These are phyloP conservation scores for Mucuna pruriens DNA, from an alignment of 306 rosid genomes.

Conservation along the genomic window DNA sequence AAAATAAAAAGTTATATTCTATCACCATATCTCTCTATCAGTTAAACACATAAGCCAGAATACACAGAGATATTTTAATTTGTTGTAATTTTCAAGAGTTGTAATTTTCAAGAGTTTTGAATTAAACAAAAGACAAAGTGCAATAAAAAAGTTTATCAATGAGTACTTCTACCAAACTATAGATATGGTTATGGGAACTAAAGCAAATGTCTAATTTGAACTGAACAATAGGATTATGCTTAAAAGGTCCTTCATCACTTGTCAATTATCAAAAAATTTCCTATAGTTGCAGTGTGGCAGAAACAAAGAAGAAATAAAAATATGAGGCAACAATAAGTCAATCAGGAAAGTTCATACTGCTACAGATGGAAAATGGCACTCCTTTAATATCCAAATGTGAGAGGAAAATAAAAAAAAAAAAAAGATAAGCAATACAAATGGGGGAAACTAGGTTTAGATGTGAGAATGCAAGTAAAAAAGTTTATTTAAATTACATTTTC, in stretches of 20 bases:
- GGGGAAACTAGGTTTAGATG: conserved; percentile 17
- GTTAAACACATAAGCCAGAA: background rate
- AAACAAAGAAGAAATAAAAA: conserved; percentile 15
- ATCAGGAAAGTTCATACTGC: background rate
- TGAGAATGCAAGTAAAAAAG: conserved; percentile 29
- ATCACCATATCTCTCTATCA: background rate
- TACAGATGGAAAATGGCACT: background rate
- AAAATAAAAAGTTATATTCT: background rate
- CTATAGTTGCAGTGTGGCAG: background rate
- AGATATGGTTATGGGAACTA: conserved; percentile 10
- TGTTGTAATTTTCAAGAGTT: background rate
- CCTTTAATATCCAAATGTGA: background rate
- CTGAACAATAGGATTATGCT: background rate
- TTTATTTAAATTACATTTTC: conserved; percentile 71
- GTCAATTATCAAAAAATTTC: background rate
- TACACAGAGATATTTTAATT: too few species aligned
- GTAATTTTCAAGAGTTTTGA: background rate
- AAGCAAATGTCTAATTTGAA: conserved; percentile 4
- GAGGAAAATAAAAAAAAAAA: background rate
- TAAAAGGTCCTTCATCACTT: background rate
- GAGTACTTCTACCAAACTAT: background rate
- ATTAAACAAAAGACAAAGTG: background rate
- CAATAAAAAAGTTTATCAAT: background rate
- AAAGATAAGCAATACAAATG: background rate
- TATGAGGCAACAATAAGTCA: background rate